Evolutionary conservation across 306 rosid genomes (phyloP).

Genomic region (Castanea sativa): DNA sequence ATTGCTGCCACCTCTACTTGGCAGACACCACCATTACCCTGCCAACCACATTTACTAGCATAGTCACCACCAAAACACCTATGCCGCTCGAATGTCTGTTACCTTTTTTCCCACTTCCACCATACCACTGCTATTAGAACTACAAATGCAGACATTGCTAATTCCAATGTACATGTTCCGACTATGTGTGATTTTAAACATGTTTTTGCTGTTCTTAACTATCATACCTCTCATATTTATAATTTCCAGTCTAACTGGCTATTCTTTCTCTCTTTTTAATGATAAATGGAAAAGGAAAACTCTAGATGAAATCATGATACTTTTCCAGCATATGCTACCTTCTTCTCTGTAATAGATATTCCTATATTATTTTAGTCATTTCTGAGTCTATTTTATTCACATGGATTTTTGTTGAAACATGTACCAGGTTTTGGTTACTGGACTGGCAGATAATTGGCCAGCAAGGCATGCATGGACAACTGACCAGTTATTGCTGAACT

Average conservation of each 20-base stretch:
- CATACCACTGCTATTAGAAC: not conserved
- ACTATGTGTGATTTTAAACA: not conserved
- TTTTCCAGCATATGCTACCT: not conserved
- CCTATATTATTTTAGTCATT: conserved; percentile 12
- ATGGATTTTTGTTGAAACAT: conserved; percentile 28
- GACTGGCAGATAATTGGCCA: conserved; percentile 85
- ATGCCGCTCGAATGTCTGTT: not conserved
- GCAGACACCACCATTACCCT: not conserved
- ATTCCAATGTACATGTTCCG: not conserved
- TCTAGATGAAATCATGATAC: not conserved
- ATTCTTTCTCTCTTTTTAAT: conserved; percentile 2
- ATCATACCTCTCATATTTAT: not conserved
- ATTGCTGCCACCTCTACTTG: not conserved
- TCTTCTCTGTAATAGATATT: conserved; percentile 12
- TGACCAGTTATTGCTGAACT: conserved; percentile 61
- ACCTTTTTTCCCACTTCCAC: not conserved
- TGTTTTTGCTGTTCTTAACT: not conserved
- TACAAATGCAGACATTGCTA: not conserved
- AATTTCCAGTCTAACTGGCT: conserved; percentile 11
- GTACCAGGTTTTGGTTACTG: conserved; percentile 68
- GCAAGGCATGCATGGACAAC: conserved; percentile 82
- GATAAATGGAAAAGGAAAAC: not conserved
- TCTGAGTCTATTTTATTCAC: conserved; percentile 19
- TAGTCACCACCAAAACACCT: not conserved
- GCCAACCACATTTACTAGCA: not conserved